These are phyloP conservation scores for Hanseniaspora guilliermondii DNA, from an alignment of 805 yeast genomes.

Conservation along the genomic window DNA sequence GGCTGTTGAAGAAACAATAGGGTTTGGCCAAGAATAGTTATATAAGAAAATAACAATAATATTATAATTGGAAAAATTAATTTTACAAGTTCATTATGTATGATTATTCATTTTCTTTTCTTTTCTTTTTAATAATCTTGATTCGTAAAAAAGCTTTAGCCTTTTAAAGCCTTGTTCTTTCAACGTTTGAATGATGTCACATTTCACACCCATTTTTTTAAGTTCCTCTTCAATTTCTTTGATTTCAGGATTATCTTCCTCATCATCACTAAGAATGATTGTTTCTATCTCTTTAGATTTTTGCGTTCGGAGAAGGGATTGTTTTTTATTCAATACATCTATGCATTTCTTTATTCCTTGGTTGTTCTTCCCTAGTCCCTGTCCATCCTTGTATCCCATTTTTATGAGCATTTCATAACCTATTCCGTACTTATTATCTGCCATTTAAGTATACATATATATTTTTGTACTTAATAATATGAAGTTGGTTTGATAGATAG, in stretches of 20 bases:
- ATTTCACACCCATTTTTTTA: not conserved
- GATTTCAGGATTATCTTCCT: slow-evolving; percentile 1
- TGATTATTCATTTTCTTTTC: not conserved
- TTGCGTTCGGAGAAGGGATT: slow-evolving; percentile 19
- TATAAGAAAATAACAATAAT: not conserved
- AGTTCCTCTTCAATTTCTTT: not conserved
- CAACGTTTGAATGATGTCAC: not conserved
- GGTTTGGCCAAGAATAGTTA: slow-evolving; percentile 85
- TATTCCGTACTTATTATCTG: slow-evolving; percentile 49
- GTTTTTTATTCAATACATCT: slow-evolving; percentile 42
- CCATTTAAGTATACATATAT: not conserved
- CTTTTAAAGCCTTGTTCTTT: not conserved
- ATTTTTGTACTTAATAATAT: too few species aligned
- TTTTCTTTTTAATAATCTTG: not conserved
- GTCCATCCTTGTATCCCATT: slow-evolving; percentile 82
- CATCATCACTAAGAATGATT: slow-evolving; percentile 17
- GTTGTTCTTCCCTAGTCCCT: slow-evolving; percentile 65
- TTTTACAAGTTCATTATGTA: not conserved
- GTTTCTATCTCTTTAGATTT: slow-evolving; percentile 17
- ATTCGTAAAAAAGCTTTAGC: not conserved
- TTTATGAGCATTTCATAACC: slow-evolving; percentile 66
- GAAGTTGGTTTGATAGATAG: too few species aligned
- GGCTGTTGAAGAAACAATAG: slow-evolving; percentile 98
- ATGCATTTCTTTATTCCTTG: slow-evolving; percentile 75
- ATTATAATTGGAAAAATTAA: not conserved